Percentiles rank a stretch among this genome's conserved stretches.
Evolutionary conservation across 331 rosid species (phyloP).

Genomic region (Stylosanthes scabra): DNA sequence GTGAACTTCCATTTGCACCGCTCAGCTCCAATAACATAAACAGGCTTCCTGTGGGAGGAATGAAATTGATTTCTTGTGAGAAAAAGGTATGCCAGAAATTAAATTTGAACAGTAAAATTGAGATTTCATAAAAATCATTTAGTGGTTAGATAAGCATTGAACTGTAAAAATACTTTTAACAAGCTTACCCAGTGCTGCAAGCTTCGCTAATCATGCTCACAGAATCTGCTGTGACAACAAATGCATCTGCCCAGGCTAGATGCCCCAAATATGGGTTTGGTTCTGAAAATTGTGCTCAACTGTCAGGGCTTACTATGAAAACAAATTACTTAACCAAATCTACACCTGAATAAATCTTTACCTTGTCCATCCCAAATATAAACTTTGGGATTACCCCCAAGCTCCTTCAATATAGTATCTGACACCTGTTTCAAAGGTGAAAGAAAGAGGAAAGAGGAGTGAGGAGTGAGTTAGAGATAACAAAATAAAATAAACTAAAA

Average conservation of each 20-base stretch:
- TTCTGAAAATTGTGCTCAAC: constrained; percentile 52
- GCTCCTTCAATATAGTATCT: constrained; percentile 65
- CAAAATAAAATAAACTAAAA: background rate
- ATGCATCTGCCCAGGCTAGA: constrained; percentile 96
- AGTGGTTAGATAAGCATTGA: background rate
- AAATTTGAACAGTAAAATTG: background rate
- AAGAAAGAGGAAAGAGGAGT: constrained; percentile 6
- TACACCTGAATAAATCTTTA: constrained; percentile 42
- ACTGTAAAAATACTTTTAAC: constrained; percentile 18
- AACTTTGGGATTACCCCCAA: constrained; percentile 83
- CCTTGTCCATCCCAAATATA: constrained; percentile 90
- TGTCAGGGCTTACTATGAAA: constrained; percentile 29
- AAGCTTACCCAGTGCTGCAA: constrained; percentile 96
- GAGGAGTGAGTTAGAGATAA: constrained; percentile 13
- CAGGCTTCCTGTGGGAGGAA: constrained; percentile 76
- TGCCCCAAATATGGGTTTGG: constrained; percentile 90
- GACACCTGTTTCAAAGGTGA: constrained; percentile 61
- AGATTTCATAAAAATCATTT: constrained; percentile 5
- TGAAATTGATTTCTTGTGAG: constrained; percentile 11
- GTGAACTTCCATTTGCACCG: constrained; percentile 85
- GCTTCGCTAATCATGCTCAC: constrained; percentile 90
- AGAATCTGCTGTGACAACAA: constrained; percentile 96
- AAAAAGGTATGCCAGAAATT: background rate
- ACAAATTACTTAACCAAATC: constrained; percentile 10
- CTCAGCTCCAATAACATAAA: constrained; percentile 78